Percentiles rank a stretch among this genome's conserved stretches.
Conservation (phyloP, 1,284 basidiomycete species). For the Ganoderma boninense region DNA sequence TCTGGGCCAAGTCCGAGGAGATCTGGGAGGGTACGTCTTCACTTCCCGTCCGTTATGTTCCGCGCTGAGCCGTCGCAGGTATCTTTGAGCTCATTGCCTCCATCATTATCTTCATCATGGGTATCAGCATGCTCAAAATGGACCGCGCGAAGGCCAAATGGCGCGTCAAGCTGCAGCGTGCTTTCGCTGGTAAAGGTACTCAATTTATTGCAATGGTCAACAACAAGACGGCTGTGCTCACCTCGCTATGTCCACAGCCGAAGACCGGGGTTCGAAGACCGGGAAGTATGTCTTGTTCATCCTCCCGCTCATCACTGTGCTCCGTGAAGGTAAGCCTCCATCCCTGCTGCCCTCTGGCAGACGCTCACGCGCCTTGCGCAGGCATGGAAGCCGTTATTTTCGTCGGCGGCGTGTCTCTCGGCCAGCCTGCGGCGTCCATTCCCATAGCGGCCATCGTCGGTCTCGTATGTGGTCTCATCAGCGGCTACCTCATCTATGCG, state of each 20-base stretch:
- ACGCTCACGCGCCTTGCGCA: conserved; percentile 32
- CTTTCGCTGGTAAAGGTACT: conserved; percentile 71
- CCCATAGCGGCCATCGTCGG: conserved; percentile 90
- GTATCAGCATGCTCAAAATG: conserved; percentile 59
- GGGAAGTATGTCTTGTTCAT: conserved; percentile 90
- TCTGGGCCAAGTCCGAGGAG: conserved; percentile 79
- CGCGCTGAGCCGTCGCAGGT: conserved; percentile 51
- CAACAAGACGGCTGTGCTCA: background rate
- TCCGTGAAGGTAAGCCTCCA: conserved; percentile 77
- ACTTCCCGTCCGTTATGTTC: background rate
- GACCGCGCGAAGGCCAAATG: conserved; percentile 86
- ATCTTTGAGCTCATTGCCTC: conserved; percentile 85
- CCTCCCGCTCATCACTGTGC: conserved; percentile 88
- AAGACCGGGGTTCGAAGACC: conserved; percentile 50
- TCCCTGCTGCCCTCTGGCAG: background rate
- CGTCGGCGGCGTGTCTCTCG: conserved; percentile 91
- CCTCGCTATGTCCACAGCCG: conserved; percentile 36
- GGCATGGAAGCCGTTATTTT: conserved; percentile 92
- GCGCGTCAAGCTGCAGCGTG: conserved; percentile 85
- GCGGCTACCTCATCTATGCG: conserved; percentile 77
- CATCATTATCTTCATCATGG: conserved; percentile 73
- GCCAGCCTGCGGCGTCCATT: conserved; percentile 82
- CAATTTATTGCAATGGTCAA: background rate
- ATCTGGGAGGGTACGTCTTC: conserved; percentile 67
- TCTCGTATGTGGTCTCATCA: conserved; percentile 74